These are phyloP conservation scores for Piromyces sp. DNA, from an alignment of 192 early-diverging fungal genomes.

Conservation along the genomic window DNA sequence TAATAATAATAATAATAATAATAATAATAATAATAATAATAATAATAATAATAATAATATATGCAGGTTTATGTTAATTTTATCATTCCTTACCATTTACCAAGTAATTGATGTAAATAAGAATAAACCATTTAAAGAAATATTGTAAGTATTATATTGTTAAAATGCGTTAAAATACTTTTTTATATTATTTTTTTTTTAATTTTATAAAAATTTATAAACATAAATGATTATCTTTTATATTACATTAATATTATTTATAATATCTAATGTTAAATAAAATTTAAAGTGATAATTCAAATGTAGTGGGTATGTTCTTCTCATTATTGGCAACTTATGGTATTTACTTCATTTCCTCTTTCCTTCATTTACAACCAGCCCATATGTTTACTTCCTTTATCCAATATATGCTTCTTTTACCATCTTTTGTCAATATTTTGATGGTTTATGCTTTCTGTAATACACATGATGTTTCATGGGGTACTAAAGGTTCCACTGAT, in stretches of 20 bases:
- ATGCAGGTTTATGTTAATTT: neutral
- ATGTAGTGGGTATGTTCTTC: slow-evolving; percentile 64
- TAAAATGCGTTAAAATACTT: too few species aligned
- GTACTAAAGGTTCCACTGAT: slow-evolving; percentile 72
- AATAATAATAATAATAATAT: too few species aligned
- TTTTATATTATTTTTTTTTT: neutral
- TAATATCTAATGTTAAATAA: too few species aligned
- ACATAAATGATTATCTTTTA: too few species aligned
- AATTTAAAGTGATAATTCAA: too few species aligned
- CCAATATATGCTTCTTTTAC: slow-evolving; percentile 76
- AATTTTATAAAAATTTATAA: too few species aligned
- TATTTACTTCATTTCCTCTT: slow-evolving; percentile 59
- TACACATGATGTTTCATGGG: slow-evolving; percentile 91
- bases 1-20: too few species aligned
- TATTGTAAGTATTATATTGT: neutral
- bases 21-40: too few species aligned
- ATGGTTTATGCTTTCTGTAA: slow-evolving; percentile 89
- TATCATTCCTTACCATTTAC: neutral
- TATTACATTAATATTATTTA: too few species aligned
- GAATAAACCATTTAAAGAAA: neutral
- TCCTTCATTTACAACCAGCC: slow-evolving; percentile 72
- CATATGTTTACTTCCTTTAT: slow-evolving; percentile 78
- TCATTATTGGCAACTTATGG: slow-evolving; percentile 67
- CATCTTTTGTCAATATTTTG: slow-evolving; percentile 78
- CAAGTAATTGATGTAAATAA: neutral